Evolutionary conservation across 495 filamentous ascomycete species (phyloP), one percentile per base, ranked within the genome.

Genomic region (Parachaetomium inaequale): DNA sequence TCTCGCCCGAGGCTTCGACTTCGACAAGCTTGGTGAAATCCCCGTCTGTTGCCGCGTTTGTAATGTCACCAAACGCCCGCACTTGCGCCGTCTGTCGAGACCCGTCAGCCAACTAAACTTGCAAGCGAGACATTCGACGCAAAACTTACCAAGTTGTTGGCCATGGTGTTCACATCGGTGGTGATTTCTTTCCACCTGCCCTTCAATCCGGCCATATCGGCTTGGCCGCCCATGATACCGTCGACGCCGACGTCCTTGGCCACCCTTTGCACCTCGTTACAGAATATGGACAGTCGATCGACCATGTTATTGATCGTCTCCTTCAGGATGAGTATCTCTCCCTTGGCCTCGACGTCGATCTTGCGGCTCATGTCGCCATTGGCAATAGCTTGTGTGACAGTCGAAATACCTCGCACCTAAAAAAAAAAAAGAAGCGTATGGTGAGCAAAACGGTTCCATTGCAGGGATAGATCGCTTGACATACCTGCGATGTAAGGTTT

Each of bases 281-380:
- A 95, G 82, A 97, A 98, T 58, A 93, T 93, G 61, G 93, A 95
- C 42, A 98, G 76, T 62, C 94, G 88, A 72, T 92, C 92, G 60
- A 98, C 94, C 94, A 98, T 98, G 84, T 97, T 92, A 72, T 98
- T 98, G 80, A 98, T 97, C 28, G 94, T 98, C 66, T 96, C 91
- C 74, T 96, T 97, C 40, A 98, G 77, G 3, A 93, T 88, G 47
- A 93, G 82, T 50, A 98, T 94, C 74, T 98, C 94, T 70, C 94
- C 94, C 73, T 95, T 91, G 55, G 94, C 94, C 67, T 96, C 88
- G 8, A 98, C 94, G 58, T 94, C 88, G 67, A 98, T 96, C 78
- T 96, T 95, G 72, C 92, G 91, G 75, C 90, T 96, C 78, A 98
- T 88, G 76, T 98, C 92, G 56, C 85, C 85, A 66, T 91, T 87